Base-by-base conservation (phyloP, 805 yeast genomes). In the Kodamaea sagamina region DNA sequence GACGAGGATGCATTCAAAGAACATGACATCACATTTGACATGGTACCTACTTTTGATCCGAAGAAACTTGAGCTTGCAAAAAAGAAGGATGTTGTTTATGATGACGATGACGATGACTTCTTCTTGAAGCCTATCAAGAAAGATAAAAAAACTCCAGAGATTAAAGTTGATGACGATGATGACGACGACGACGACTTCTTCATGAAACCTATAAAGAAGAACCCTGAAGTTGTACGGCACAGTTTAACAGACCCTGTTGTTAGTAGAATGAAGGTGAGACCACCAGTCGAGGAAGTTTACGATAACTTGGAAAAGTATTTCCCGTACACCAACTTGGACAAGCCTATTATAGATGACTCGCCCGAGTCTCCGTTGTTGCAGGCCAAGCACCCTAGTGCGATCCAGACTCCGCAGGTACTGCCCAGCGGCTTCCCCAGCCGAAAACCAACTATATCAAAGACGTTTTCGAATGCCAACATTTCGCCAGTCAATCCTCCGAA, bases 201-300 rank as follows among this genome's bases (percentile, higher is more conserved):
- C 28, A 44, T 52, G 44, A 54, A 50, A 34, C 59, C 57, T 6
- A 31, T 48, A 4, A 46, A 43, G 19, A 34, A 32, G 32, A 40
- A 29, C 15, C 43, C 52, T 4, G 35, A 25, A 22, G 31, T 16
- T 10, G 31, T 16, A 4, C 39, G 31, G 6, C 39, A 21, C 12
- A 17, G 19, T 22, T 39, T 46, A 15, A 31, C 44, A 19, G 32
- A 29, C 19, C 28, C n/a, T 32, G 36, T 15, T 11, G 44, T 42
- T 39, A 50, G 37, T 49, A 44, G 43, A 4, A 64, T 69, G 88
- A 82, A 84, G 6, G 84, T 93, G 11, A 80, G 99, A 59, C 99
- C 99, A 2, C 89, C 98, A 0, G 85, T 96, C 1, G 98, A 92
- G 57, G 95, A 87, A 32, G 84, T 93, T 22, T 93, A 90, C 59